A percentile compares a stretch with the other conserved stretches of the same genome.
These are phyloP conservation scores for Thielaviopsis musarum DNA, from an alignment of 2,329 filamentous ascomycete species.

Conservation along the genomic window DNA sequence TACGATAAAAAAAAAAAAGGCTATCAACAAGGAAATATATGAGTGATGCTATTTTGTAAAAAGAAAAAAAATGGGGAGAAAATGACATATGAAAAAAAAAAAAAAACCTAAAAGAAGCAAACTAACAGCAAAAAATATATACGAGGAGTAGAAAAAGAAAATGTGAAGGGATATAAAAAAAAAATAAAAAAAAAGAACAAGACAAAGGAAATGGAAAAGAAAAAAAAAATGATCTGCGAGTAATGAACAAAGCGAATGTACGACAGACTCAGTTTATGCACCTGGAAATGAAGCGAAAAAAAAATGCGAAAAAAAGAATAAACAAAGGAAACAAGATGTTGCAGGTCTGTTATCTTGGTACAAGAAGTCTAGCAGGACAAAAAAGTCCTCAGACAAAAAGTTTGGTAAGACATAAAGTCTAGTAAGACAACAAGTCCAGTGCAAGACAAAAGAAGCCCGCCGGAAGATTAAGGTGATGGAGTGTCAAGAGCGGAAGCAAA, in stretches of 20 bases:
- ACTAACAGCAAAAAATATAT: not conserved
- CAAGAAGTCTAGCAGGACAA: no score
- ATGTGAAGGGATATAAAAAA: conserved; percentile 1
- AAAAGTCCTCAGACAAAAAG: no score
- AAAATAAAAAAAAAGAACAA: conserved; percentile 9
- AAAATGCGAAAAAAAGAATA: not conserved
- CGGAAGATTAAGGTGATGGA: no score
- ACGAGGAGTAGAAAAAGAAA: not conserved
- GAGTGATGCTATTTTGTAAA: not conserved
- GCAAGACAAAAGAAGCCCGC: no score
- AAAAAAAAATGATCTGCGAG: no score
- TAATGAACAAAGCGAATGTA: no score
- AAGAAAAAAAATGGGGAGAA: not conserved
- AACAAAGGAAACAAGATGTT: conserved; percentile 3
- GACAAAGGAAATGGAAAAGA: not conserved
- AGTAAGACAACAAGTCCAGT: no score
- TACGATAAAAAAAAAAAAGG: not conserved
- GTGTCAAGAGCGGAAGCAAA: not conserved
- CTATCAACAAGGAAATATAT: not conserved
- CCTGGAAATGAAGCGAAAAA: no score
- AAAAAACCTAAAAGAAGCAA: not conserved
- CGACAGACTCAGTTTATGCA: no score
- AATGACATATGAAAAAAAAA: not conserved
- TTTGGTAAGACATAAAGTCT: no score
- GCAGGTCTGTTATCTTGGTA: no score